phyloP scores from a whole-genome alignment of 352 stramenopile genomes.

The Globisporangium cylindrosporum region DNA sequence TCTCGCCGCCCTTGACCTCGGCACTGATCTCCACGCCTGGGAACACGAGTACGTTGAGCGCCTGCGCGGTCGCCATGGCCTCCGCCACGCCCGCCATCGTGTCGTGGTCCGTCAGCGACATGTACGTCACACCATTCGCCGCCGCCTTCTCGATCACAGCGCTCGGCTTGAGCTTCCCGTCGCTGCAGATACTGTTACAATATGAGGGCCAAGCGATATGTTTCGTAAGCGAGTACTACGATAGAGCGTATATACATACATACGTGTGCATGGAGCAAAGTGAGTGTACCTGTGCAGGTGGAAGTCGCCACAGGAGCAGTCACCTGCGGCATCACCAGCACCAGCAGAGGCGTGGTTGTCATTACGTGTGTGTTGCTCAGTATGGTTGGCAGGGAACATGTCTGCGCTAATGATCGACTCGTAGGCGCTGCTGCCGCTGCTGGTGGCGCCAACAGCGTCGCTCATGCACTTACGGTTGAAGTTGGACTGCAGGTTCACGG shows the following conservation, averaged over 20 bases:
- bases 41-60: constrained; percentile 70
- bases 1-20: constrained; percentile 80
- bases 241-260: not conserved
- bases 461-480: constrained; percentile 80
- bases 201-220: constrained; percentile 1
- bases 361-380: constrained; percentile 20
- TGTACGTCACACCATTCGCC: constrained; percentile 74
- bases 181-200: constrained; percentile 61
- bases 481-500: constrained; percentile 81
- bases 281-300: constrained; percentile 74
- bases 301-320: constrained; percentile 63
- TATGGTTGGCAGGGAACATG: constrained; percentile 80
- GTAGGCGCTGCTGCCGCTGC: constrained; percentile 13
- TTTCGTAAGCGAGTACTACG: not conserved
- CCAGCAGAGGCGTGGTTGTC: constrained; percentile 28
- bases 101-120: constrained; percentile 85
- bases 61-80: constrained; percentile 60
- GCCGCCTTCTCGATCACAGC: constrained; percentile 77
- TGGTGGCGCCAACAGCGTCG: constrained; percentile 4
- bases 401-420: constrained; percentile 43
- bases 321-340: constrained; percentile 57
- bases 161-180: constrained; percentile 72
- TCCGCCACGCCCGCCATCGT: constrained; percentile 81
- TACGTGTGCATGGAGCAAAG: not conserved
- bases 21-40: constrained; percentile 85